phyloP scores from a whole-genome alignment of 192 early-diverging fungal genomes.

The Backusella westeae region DNA sequence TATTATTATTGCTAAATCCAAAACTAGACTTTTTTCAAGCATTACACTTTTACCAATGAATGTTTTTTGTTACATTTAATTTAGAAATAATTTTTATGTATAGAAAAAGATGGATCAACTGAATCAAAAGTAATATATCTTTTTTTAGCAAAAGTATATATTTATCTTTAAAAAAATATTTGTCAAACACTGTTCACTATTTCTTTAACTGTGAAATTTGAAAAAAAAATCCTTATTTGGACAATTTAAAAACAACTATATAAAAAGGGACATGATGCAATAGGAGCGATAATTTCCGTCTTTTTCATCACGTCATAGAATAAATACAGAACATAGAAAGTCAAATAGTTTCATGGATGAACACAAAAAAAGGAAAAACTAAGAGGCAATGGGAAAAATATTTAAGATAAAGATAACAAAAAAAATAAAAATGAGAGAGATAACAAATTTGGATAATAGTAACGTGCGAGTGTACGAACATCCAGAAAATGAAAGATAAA shows the following conservation, averaged over 20 bases:
- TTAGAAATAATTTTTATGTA: background rate
- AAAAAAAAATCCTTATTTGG: background rate
- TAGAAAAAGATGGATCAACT: background rate
- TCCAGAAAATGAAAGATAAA: background rate
- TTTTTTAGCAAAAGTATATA: background rate
- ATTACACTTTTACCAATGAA: background rate
- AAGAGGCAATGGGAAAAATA: background rate
- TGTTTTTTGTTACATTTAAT: background rate
- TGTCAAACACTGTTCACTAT: background rate
- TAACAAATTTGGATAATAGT: background rate
- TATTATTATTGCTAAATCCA: background rate
- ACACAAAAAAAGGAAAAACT: background rate
- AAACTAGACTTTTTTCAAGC: background rate
- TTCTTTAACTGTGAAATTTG: background rate
- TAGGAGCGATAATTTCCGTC: background rate
- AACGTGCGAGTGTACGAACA: background rate
- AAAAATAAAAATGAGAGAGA: background rate
- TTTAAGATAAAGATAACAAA: background rate
- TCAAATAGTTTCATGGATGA: background rate
- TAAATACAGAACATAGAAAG: conserved; percentile 1
- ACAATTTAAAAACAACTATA: background rate
- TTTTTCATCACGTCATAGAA: background rate
- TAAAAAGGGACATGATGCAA: background rate
- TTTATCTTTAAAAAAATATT: background rate
- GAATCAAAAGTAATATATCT: background rate